These are phyloP conservation scores for Clausena lansium DNA, from an alignment of 345 rosid species.

Conservation along the genomic window DNA sequence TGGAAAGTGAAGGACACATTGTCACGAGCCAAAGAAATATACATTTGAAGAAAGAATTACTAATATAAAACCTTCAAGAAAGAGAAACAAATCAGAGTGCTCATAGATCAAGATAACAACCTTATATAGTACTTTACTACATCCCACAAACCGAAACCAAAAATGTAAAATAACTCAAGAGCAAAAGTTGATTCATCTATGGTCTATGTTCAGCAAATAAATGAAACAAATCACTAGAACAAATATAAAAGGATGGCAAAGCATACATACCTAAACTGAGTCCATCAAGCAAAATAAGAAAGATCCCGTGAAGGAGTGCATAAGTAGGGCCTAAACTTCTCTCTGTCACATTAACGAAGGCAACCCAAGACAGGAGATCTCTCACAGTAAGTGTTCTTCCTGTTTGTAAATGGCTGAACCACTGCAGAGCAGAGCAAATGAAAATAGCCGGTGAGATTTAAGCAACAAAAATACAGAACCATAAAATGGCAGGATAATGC, in stretches of 20 bases:
- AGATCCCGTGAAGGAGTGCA: slow-evolving; percentile 83
- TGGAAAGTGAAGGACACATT: neutral
- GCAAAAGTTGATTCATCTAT: neutral
- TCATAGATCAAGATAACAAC: neutral
- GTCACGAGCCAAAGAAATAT: neutral
- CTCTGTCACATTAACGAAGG: slow-evolving; percentile 56
- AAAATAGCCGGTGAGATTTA: slow-evolving; percentile 11
- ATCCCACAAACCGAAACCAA: neutral
- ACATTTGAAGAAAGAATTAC: neutral
- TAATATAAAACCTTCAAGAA: neutral
- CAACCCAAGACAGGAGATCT: slow-evolving; percentile 91
- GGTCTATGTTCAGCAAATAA: neutral
- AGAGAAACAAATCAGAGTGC: neutral
- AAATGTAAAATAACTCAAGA: neutral
- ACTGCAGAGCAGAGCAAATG: slow-evolving; percentile 47
- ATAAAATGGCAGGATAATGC: neutral
- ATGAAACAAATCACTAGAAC: neutral
- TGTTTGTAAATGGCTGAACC: slow-evolving; percentile 70
- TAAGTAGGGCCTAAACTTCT: slow-evolving; percentile 52
- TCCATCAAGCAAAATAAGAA: slow-evolving; percentile 94
- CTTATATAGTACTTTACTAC: neutral
- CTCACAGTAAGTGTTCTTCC: slow-evolving; percentile 87
- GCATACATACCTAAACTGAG: slow-evolving; percentile 63
- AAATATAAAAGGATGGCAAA: neutral
- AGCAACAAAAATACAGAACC: neutral